Evolutionary conservation across 2,329 filamentous ascomycete species (phyloP), one percentile per base, ranked within the genome.

Genomic region (Graphilbum ipis-grandicollis): DNA sequence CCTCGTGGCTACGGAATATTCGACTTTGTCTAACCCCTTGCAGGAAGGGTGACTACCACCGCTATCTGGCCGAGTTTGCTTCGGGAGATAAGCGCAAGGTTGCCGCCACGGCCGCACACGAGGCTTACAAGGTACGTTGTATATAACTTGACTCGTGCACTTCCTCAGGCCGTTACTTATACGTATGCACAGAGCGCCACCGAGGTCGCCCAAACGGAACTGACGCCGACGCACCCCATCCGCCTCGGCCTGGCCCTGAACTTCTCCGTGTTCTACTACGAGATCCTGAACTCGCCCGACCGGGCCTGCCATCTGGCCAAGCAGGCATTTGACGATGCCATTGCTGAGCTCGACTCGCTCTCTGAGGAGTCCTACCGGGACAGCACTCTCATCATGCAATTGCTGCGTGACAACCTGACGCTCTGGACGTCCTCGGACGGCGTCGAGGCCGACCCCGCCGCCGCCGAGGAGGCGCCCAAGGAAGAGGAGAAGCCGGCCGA

Each of bases 331-430:
- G 84, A 93, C 55, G 88, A 96, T 63, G 88, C 88, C 49, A 94
- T 94, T 73, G 86, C 86, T 53, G 85, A 94, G 71, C 82, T 94
- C 49, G 86, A 94, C 62, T 93, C 86, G 50, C 70, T 94, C 50
- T 92, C 82, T 59, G 86, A 94, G 75, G 86, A 94, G 73, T 92
- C 83, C 74, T 94, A 94, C 81, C 93, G 93, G 76, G 86, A 94
- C 69, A 93, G 84, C 34, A 94, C 86, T 46, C 77, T 94, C 53
- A 94, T 94, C 67, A 94, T 94, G 86, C 86, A 94, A 71, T 80
- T 94, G 45, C 79, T 94, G 57, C 81, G 86, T 58, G 86, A 94
- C 69, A 94, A 94, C 74, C 60, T 94, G 45, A 94, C 86, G 48
- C 79, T 94, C 61, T 94, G 86, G 86, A 94, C 86, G 51, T 94